These are phyloP conservation scores for Helianthus annuus DNA, from an alignment of 129 eudicot species.

Conservation along the genomic window HanXRQr2.0-SUNRISE NC_035444.2:90772265-90772764, in stretches of 20 bases:
- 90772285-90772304: constrained; percentile 48
- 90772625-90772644: background rate
- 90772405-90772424: background rate
- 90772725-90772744: constrained; percentile 99
- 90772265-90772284: background rate
- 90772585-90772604: constrained; percentile 77
- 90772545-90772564: constrained; percentile 91
- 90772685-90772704: constrained; percentile 16
- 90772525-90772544: constrained; percentile 98
- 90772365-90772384: constrained; percentile 7
- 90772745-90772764: constrained; percentile 95
- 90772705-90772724: constrained; percentile 98
- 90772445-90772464: constrained; percentile 94
- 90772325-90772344: constrained; percentile 82
- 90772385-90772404: background rate
- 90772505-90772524: constrained; percentile 73
- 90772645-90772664: background rate
- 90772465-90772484: constrained; percentile 96
- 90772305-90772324: constrained; percentile 80
- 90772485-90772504: constrained; percentile 60
- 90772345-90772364: constrained; percentile 88
- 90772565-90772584: constrained; percentile 64
- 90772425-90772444: background rate
- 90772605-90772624: background rate
- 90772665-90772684: background rate